Base-by-base conservation (phyloP, 2,329 filamentous ascomycete species). In the Penicillium sp. region DNA sequence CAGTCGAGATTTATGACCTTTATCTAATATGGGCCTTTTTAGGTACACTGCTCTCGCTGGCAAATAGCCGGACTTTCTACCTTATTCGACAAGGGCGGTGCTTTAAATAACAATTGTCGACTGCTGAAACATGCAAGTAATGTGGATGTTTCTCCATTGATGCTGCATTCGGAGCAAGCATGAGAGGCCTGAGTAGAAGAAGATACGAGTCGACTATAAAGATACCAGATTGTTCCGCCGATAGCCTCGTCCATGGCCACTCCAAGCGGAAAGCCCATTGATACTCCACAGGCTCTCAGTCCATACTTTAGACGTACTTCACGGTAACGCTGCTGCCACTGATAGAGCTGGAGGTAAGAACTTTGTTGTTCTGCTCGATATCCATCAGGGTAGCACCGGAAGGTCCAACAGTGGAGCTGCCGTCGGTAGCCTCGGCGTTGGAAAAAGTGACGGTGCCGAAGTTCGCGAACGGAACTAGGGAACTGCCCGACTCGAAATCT, bases 361-460 rank as follows among this genome's bases (percentile, higher is more conserved):
- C 63, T 40, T 61, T 31, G 51, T 56, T 56, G 50, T 55, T 66
- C 65, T 78, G 75, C 64, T 74, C 52, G 46, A 79, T 77, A 46
- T 79, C 76, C 38, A 79, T 68, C 51, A 79, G 65, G 3, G 68
- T 72, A 18, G 71, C 73, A 22, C 68, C 71, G 4, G 63, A 64
- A 4, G 70, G 66, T 2, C 71, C 66, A 16, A 69, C 69, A 14
- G 57, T 69, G 44, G 51, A 64, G 24, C 54, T 54, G 18, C 48
- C 59, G 28, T 58, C 60, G 5, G 62, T 68, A n/a, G 73, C 76
- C 39, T 62, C 62, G 40, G 71, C 69, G 43, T 62, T 61, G 2
- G 71, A 74, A 62, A 81, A 81, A 14, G 69, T 71, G 16, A 80
- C 75, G 18, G 70, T 75, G 6, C 74, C 74, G 55, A 80, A 80